These are phyloP conservation scores for Hypoxylon rickii DNA, from an alignment of 495 filamentous ascomycete species.

Conservation along the genomic window DNA sequence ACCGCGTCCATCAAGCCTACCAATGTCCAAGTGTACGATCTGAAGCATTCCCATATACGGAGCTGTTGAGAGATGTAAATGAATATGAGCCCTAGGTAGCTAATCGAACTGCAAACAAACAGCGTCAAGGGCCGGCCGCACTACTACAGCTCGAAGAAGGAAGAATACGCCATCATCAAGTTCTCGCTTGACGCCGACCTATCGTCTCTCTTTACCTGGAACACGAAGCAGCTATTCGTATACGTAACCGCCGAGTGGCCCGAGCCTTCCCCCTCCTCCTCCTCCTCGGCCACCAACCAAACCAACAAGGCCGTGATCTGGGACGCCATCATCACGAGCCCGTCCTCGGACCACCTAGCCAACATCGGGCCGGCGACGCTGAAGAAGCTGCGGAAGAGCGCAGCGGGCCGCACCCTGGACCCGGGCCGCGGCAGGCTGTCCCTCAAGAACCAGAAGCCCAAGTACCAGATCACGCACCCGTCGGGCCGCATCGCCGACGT, in stretches of 20 bases:
- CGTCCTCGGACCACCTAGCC: constrained; percentile 59
- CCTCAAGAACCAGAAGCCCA: constrained; percentile 79
- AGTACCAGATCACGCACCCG: constrained; percentile 93
- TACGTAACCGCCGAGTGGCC: constrained; percentile 92
- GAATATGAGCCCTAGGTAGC: background rate
- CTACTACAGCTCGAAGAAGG: constrained; percentile 89
- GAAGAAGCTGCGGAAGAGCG: constrained; percentile 57
- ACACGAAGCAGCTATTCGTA: constrained; percentile 98
- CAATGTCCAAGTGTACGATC: constrained; percentile 83
- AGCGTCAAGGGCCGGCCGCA: constrained; percentile 88
- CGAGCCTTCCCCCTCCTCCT: constrained; percentile 46
- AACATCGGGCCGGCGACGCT: constrained; percentile 56
- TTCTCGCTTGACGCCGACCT: constrained; percentile 91
- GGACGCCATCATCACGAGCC: constrained; percentile 86
- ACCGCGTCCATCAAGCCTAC: constrained; percentile 67
- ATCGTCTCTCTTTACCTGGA: constrained; percentile 94
- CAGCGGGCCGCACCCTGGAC: constrained; percentile 56
- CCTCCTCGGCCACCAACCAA: constrained; percentile 42
- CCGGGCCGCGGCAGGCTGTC: constrained; percentile 65
- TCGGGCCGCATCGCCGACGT: constrained; percentile 70
- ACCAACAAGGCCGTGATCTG: constrained; percentile 87
- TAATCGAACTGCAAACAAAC: constrained; percentile 8
- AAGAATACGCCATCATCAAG: constrained; percentile 91
- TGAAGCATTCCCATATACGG: background rate
- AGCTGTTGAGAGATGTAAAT: background rate